Base-by-base conservation (phyloP, 768 basidiomycete genomes). In the Phanerochaete sordida region DNA sequence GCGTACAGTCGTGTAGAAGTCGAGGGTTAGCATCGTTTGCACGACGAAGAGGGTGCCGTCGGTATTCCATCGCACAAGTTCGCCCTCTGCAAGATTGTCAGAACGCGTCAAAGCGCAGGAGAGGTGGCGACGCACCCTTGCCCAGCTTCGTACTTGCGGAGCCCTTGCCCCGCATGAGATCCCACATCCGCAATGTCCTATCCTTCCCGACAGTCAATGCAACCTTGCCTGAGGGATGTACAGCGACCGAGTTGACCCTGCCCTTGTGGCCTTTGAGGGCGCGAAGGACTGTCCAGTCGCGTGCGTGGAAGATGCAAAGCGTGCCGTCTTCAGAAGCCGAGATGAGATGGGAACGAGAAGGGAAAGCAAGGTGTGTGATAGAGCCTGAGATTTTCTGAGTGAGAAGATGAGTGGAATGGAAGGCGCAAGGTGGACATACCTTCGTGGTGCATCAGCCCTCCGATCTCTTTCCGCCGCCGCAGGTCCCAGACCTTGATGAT, bases 401-500 rank as follows among this genome's bases (percentile, higher is more conserved):
- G 7, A 31, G 35, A 3, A 43, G 12, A 15, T 15, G 44, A 3
- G 15, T n/a, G 27, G 21, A 48, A 44, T 19, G 19, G 24, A 44
- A 30, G 12, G 12, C 1, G n/a, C 27, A 49, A 21, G 7, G 26
- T 48, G 30, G 16, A 33, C 31, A 23, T 65, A 95, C 95, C 96
- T 79, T 93, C 84, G 70, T 98, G 96, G 59, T 97, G 94, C 84
- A 95, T 91, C 55, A 99, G 76, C 47, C 90, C 92, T 31, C 97
- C 97, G 54, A 99, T 83, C 73, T 99, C 96, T 75, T 97, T 97
- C 72, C 87, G 79, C 68, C 95, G 78, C 56, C 87, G 81, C 61
- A 99, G 73, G 76, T 98, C 95, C 97, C 97, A 99, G 9, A 99
- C 87, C 72, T 98, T 98, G 66, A 98, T 77, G 51, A 95, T 91